Conservation (phyloP, 78 protist genomes). For the slime mould (Dictyostelium discoideum) region DNA sequence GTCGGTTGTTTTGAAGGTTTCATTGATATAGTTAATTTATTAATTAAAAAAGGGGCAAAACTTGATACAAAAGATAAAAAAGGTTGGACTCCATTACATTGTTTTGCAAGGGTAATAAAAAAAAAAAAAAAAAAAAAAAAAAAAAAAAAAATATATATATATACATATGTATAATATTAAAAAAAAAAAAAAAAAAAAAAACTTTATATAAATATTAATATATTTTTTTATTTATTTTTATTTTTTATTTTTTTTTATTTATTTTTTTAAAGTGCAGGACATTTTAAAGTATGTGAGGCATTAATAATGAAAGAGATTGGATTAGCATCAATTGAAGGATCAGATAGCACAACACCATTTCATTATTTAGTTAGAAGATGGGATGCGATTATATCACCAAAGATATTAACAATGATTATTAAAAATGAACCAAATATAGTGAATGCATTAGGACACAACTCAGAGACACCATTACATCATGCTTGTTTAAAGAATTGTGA, state of each 20-base stretch:
- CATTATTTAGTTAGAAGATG: slow-evolving; percentile 73
- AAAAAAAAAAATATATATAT: not conserved
- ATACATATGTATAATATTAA: too few relatives aligned
- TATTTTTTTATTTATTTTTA: not conserved
- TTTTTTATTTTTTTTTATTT: not conserved
- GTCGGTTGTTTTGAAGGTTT: slow-evolving; percentile 66
- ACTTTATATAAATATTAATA: not conserved
- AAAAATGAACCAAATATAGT: slow-evolving; percentile 29
- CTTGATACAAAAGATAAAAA: slow-evolving; percentile 30
- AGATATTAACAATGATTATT: not conserved
- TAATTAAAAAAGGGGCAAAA: slow-evolving; percentile 63
- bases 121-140: not conserved
- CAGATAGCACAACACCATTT: slow-evolving; percentile 57
- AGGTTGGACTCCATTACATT: slow-evolving; percentile 77
- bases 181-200: not conserved
- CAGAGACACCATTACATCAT: slow-evolving; percentile 70
- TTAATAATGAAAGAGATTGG: slow-evolving; percentile 19
- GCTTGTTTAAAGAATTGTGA: slow-evolving; percentile 62
- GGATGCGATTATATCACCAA: slow-evolving; percentile 64
- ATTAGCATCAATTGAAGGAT: slow-evolving; percentile 38
- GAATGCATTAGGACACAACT: slow-evolving; percentile 25
- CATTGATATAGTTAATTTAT: slow-evolving; percentile 11
- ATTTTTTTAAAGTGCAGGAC: slow-evolving; percentile 23
- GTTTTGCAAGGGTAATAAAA: slow-evolving; percentile 28
- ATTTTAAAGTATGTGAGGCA: slow-evolving; percentile 50